Evolutionary conservation across 305 asterid species (phyloP).

Genomic region (Fraxinus platypoda): DNA sequence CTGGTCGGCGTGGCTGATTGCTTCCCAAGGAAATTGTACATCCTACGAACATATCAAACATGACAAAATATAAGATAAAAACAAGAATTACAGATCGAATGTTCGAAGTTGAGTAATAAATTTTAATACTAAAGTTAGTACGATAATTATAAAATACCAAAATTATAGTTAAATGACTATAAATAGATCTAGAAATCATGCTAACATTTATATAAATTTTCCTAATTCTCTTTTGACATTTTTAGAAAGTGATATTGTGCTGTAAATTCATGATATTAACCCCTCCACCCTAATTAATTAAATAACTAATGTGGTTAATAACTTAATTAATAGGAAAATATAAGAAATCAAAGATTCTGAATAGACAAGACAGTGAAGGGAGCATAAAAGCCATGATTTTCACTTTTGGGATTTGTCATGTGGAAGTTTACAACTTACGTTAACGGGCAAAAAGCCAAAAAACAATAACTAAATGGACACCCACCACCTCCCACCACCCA

Average conservation of each 20-base stretch:
- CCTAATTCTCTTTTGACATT: not conserved
- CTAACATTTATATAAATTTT: not conserved
- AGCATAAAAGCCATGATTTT: constrained; percentile 14
- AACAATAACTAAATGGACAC: constrained; percentile 18
- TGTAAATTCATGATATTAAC: not conserved
- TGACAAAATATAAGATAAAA: no score
- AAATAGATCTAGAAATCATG: not conserved
- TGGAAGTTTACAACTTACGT: constrained; percentile 37
- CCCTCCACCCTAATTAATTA: not conserved
- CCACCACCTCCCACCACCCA: constrained; percentile 19
- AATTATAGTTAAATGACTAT: not conserved
- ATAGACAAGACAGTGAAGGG: not conserved
- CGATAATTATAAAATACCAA: not conserved
- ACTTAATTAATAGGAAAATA: not conserved
- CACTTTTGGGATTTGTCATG: constrained; percentile 25
- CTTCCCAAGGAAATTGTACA: not conserved
- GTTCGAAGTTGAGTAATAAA: not conserved
- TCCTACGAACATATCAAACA: no score
- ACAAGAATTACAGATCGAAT: not conserved
- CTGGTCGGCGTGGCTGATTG: not conserved
- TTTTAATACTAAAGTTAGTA: no score
- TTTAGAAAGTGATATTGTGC: not conserved
- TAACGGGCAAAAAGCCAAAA: constrained; percentile 12
- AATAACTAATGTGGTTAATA: not conserved
- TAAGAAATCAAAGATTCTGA: not conserved